Evolutionary conservation across 495 filamentous ascomycete genomes (phyloP).

Genomic region (Penicillium flavigenum): DNA sequence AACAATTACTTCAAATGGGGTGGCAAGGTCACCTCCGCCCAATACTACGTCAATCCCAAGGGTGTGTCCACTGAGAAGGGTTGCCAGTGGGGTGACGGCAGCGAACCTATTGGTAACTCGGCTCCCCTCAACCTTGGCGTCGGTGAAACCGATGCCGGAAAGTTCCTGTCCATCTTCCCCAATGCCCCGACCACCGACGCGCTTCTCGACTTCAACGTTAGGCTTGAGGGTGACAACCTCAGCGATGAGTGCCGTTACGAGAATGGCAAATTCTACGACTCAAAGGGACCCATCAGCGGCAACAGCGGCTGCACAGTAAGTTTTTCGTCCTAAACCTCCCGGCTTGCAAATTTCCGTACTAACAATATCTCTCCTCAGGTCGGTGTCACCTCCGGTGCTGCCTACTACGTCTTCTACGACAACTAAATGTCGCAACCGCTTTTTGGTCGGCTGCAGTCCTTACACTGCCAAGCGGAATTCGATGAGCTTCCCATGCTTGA

Average conservation of each 20-base stretch:
- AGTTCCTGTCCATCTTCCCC: slow-evolving; percentile 80
- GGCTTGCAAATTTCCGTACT: slow-evolving; percentile 3
- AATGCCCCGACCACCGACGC: slow-evolving; percentile 63
- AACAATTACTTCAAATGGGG: slow-evolving; percentile 73
- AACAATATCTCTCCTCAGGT: slow-evolving; percentile 32
- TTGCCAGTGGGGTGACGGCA: slow-evolving; percentile 75
- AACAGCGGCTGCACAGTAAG: slow-evolving; percentile 68
- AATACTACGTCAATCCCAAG: slow-evolving; percentile 93
- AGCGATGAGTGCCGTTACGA: slow-evolving; percentile 69
- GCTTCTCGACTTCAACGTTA: slow-evolving; percentile 69
- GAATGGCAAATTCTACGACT: slow-evolving; percentile 54
- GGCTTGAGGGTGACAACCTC: slow-evolving; percentile 64
- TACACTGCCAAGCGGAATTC: slow-evolving; percentile 7
- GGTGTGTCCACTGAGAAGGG: slow-evolving; percentile 66
- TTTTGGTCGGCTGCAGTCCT: slow-evolving; percentile 7
- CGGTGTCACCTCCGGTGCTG: slow-evolving; percentile 46
- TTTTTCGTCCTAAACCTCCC: slow-evolving; percentile 5
- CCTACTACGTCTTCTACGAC: slow-evolving; percentile 47
- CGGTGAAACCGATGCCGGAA: slow-evolving; percentile 62
- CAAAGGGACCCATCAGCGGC: slow-evolving; percentile 38
- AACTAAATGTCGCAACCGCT: slow-evolving; percentile 20
- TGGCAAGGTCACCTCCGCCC: slow-evolving; percentile 73
- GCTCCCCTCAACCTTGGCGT: slow-evolving; percentile 87
- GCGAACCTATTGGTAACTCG: slow-evolving; percentile 72
- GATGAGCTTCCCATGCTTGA: slow-evolving; percentile 18